A percentile compares a stretch with the other conserved stretches of the same genome.
phyloP scores from a whole-genome alignment of 257 asterid genomes.

The Nyctanthes arbortristis region DNA sequence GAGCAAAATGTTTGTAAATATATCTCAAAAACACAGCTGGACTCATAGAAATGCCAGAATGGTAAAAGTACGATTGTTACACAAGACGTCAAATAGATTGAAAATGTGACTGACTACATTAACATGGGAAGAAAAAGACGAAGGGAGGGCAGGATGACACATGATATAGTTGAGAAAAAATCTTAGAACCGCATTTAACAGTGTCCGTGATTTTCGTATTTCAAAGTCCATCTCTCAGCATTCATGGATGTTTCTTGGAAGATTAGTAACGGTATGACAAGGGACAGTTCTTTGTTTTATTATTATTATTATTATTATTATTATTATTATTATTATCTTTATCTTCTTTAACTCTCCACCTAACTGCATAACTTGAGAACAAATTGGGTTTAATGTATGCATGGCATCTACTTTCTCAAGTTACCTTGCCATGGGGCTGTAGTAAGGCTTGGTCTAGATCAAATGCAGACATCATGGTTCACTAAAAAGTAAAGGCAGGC shows the following conservation, averaged over 20 bases:
- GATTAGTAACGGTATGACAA: not conserved
- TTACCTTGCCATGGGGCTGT: not conserved
- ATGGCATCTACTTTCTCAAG: not conserved
- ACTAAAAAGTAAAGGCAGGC: not conserved
- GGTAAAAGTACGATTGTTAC: too few species aligned
- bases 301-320: too few species aligned
- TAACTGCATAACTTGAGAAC: not conserved
- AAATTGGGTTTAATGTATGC: not conserved
- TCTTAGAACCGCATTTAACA: not conserved
- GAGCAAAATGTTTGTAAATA: too few species aligned
- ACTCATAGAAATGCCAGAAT: too few species aligned
- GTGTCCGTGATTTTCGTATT: not conserved
- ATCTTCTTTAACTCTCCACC: not conserved
- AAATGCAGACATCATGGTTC: not conserved
- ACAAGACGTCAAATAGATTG: too few species aligned
- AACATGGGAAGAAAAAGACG: too few species aligned
- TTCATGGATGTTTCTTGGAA: not conserved
- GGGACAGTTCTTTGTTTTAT: too few species aligned
- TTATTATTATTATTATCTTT: too few species aligned
- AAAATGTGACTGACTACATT: too few species aligned
- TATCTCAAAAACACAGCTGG: too few species aligned
- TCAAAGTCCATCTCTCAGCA: not conserved
- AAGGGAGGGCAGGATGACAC: too few species aligned
- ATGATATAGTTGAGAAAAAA: not conserved
- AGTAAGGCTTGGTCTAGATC: not conserved